Base-by-base conservation (phyloP, 305 asterid genomes). In the Euphrasia arctica region DNA sequence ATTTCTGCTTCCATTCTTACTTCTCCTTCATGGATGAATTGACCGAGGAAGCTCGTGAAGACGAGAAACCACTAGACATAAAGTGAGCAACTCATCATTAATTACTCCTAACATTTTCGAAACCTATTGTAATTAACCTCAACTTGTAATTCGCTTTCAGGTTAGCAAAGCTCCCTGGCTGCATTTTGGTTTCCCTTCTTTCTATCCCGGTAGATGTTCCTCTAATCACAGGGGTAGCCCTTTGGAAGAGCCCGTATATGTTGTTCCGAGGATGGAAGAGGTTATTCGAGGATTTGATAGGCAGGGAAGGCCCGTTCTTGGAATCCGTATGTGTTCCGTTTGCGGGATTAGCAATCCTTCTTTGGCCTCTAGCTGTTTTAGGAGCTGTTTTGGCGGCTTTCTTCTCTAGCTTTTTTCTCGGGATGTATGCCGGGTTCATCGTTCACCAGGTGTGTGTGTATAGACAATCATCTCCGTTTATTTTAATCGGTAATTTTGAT, bases 181-280 rank as follows among this genome's bases (percentile, higher is more conserved):
- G 92, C 79, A 48, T 91, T 18, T 74, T 91, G 80, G 90, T 82
- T 54, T 74, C 85, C n/a, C 28, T 78, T 72, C 74, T 89, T 49
- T 90, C 90, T 11, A 18, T 87, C 63, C 79, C 69, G 3, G 77
- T 83, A 56, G 96, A 89, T 25, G 92, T 85, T n/a, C 88, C 82
- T 25, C 70, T 83, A 9, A 85, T 91, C 29, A 82, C 89, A 6
- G 81, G 71, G n/a, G 82, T 89, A 10, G 96, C 96, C 59, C 83
- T 91, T 41, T 85, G 90, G 95, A 91, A 91, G 72, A 91, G 98
- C 76, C 98, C 96, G 1, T 89, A 79, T 68, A 89, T 91, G 98
- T 61, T 89, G 57, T 74, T 89, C 63, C 76, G 78, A 60, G 98
- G 98, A 32, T 89, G 98, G 98, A 89, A 83, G 81, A 83, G 98